These are phyloP conservation scores for Colletotrichum destructivum DNA, from an alignment of 2,329 filamentous ascomycete genomes.

Conservation along the genomic window DNA sequence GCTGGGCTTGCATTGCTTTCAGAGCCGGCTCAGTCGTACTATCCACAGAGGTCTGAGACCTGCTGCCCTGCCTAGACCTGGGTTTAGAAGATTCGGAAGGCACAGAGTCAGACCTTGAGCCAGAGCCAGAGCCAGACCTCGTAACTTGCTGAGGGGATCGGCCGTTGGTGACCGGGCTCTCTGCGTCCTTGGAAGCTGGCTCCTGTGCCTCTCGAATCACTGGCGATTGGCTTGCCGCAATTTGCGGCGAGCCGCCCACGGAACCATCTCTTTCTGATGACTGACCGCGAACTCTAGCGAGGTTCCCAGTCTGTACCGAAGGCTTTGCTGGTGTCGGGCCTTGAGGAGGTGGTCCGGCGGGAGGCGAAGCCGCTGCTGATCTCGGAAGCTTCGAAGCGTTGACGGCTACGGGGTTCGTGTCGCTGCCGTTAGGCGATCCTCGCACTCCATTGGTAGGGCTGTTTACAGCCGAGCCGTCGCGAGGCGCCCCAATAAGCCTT, in stretches of 20 bases:
- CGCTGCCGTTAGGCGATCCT: slow-evolving; percentile 56
- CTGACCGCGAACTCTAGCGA: slow-evolving; percentile 63
- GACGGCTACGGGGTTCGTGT: slow-evolving; percentile 54
- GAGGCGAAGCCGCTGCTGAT: slow-evolving; percentile 54
- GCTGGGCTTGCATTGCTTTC: slow-evolving; percentile 51
- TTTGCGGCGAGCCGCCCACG: slow-evolving; percentile 54
- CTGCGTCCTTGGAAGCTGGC: slow-evolving; percentile 56
- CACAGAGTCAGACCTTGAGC: slow-evolving; percentile 54
- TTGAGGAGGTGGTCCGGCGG: slow-evolving; percentile 65
- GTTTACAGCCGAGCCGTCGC: slow-evolving; percentile 52
- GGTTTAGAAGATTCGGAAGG: slow-evolving; percentile 52
- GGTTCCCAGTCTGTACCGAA: slow-evolving; percentile 55
- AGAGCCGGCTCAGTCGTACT: slow-evolving; percentile 73
- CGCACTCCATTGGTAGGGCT: slow-evolving; percentile 60
- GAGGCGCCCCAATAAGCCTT: slow-evolving; percentile 59
- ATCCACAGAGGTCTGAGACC: slow-evolving; percentile 78
- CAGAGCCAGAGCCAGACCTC: slow-evolving; percentile 52
- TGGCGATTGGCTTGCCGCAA: slow-evolving; percentile 57
- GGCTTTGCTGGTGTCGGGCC: slow-evolving; percentile 68
- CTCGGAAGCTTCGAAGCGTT: slow-evolving; percentile 58
- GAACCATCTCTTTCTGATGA: slow-evolving; percentile 63
- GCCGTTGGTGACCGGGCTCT: slow-evolving; percentile 71
- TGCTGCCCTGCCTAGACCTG: slow-evolving; percentile 59
- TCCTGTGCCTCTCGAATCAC: slow-evolving; percentile 55
- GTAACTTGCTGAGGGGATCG: slow-evolving; percentile 71